Conservation (phyloP, 768 basidiomycete genomes). For the Termitomyces sp. region DNA sequence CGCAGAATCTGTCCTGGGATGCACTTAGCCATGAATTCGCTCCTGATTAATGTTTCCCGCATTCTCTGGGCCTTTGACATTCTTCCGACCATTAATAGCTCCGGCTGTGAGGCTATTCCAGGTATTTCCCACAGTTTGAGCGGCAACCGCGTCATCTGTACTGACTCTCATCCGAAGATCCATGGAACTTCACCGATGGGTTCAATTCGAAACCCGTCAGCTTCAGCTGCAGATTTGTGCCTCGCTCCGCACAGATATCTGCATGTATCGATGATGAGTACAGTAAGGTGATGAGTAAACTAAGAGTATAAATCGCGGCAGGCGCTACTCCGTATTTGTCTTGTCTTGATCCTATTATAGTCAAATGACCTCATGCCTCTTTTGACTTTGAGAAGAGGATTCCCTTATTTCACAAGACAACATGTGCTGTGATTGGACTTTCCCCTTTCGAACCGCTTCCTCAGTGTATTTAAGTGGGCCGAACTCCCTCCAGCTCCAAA, state of each 20-base stretch:
- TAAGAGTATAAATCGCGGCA: neutral
- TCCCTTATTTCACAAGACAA: neutral
- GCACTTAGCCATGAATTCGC: slow-evolving; percentile 27
- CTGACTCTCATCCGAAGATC: slow-evolving; percentile 14
- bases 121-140: neutral
- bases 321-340: neutral
- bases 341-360: neutral
- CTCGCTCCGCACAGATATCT: slow-evolving; percentile 15
- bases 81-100: slow-evolving; percentile 8
- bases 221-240: slow-evolving; percentile 24
- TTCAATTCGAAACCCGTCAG: slow-evolving; percentile 29
- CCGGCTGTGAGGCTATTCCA: slow-evolving; percentile 8
- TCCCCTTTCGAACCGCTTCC: neutral
- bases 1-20: slow-evolving; percentile 32
- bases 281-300: slow-evolving; percentile 3
- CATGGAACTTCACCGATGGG: slow-evolving; percentile 25
- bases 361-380: neutral
- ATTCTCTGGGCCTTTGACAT: slow-evolving; percentile 32
- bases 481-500: neutral
- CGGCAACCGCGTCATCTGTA: neutral
- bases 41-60: slow-evolving; percentile 28
- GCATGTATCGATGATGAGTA: slow-evolving; percentile 21
- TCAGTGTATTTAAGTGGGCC: neutral
- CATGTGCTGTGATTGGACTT: neutral
- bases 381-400: neutral